Percentiles rank a stretch among this genome's conserved stretches.
phyloP scores from a whole-genome alignment of 2,329 filamentous ascomycete species.

The Lachnellula arida region DNA sequence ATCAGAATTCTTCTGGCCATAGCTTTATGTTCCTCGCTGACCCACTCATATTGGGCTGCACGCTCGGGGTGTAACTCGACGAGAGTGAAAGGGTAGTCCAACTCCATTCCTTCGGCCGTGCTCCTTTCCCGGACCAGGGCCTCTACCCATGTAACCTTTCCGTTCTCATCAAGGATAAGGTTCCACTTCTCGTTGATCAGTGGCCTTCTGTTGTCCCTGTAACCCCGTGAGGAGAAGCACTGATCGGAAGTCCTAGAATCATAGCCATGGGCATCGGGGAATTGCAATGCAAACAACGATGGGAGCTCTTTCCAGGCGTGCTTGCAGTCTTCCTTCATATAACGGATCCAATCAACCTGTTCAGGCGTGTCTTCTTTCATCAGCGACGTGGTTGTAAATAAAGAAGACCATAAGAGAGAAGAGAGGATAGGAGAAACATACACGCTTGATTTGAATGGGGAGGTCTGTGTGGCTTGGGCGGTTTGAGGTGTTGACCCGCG shows the following conservation, averaged over 20 bases:
- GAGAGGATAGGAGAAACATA: not conserved
- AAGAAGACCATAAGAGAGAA: not conserved
- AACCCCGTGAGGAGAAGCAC: conserved; percentile 15
- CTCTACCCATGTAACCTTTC: not conserved
- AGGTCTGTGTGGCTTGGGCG: not conserved
- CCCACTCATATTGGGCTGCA: conserved; percentile 10
- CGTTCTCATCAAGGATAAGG: not conserved
- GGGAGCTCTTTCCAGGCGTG: conserved; percentile 3
- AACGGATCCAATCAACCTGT: conserved; percentile 11
- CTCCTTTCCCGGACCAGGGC: conserved; percentile 5
- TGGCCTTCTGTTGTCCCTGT: conserved; percentile 11
- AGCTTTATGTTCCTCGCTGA: conserved; percentile 9
- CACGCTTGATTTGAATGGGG: not conserved
- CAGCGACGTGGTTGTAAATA: not conserved
- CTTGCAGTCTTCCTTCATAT: conserved; percentile 9
- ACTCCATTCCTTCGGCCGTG: conserved; percentile 5
- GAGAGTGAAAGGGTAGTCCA: conserved; percentile 8
- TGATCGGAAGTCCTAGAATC: conserved; percentile 6
- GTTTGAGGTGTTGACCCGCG: not conserved
- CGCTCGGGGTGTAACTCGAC: conserved; percentile 11
- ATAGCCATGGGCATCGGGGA: not conserved
- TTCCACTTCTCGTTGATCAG: conserved; percentile 5
- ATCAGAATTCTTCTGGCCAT: conserved; percentile 3
- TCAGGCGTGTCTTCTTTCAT: conserved; percentile 12
- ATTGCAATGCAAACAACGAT: conserved; percentile 1